Percentiles rank a stretch among this genome's conserved stretches.
These are phyloP conservation scores for Parasarocladium wereldwijsianum DNA, from an alignment of 2,329 filamentous ascomycete genomes.

Conservation along the genomic window DNA sequence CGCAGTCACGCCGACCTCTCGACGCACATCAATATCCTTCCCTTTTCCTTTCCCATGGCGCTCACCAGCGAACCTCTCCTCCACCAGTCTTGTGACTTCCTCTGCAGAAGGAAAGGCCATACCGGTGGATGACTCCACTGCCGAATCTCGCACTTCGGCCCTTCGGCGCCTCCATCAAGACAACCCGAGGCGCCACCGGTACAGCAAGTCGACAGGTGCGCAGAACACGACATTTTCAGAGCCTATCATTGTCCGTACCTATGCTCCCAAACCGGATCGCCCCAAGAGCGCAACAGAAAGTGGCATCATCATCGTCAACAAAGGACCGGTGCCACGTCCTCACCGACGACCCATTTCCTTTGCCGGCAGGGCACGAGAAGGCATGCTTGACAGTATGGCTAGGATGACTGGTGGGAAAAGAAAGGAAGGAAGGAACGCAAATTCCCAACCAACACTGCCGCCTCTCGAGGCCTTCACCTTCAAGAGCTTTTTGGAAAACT, in stretches of 20 bases:
- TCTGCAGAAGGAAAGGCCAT: slow-evolving; percentile 42
- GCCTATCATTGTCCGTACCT: slow-evolving; percentile 50
- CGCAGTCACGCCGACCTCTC: slow-evolving; percentile 9
- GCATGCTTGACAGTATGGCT: slow-evolving; percentile 27
- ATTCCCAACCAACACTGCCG: too few relatives aligned
- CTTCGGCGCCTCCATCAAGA: slow-evolving; percentile 44
- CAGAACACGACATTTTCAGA: slow-evolving; percentile 46
- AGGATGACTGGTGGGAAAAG: slow-evolving; percentile 25
- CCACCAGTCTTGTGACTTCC: slow-evolving; percentile 36
- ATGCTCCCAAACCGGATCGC: slow-evolving; percentile 25
- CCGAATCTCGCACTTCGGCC: slow-evolving; percentile 42
- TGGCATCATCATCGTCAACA: slow-evolving; percentile 11
- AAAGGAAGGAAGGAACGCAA: too few relatives aligned
- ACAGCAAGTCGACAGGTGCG: slow-evolving; percentile 39
- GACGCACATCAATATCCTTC: slow-evolving; percentile 21
- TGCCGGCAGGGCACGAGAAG: slow-evolving; percentile 19
- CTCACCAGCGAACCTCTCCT: slow-evolving; percentile 33
- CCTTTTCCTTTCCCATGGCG: slow-evolving; percentile 33
- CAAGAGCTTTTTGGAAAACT: slow-evolving; percentile 46
- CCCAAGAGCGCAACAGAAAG: slow-evolving; percentile 15
- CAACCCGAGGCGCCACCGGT: slow-evolving; percentile 41
- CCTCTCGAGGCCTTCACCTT: slow-evolving; percentile 50
- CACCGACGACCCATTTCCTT: slow-evolving; percentile 19
- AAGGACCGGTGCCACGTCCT: neutral
- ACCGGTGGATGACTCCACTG: slow-evolving; percentile 39